phyloP scores from a whole-genome alignment of 1,284 basidiomycete genomes.

The Apiotrichum mycotoxinovorans region DNA sequence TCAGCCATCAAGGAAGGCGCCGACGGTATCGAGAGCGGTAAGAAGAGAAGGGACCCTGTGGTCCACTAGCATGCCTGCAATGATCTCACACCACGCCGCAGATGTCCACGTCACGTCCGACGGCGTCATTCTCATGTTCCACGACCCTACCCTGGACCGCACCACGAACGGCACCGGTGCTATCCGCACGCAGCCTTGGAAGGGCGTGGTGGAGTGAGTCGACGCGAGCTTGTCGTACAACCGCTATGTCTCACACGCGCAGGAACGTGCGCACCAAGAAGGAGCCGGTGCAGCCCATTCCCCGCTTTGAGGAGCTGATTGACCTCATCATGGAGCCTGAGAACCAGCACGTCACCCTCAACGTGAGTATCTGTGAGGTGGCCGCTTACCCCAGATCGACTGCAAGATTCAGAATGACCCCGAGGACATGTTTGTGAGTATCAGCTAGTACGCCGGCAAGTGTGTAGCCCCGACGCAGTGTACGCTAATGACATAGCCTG shows the following conservation, averaged over 20 bases:
- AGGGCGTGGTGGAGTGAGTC: constrained; percentile 48
- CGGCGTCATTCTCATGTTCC: constrained; percentile 91
- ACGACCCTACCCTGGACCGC: constrained; percentile 68
- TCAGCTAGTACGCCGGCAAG: too few relatives aligned
- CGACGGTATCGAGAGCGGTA: constrained; percentile 81
- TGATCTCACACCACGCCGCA: constrained; percentile 46
- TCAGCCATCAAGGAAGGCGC: constrained; percentile 87
- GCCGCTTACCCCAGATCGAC: constrained; percentile 58
- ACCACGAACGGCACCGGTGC: constrained; percentile 57
- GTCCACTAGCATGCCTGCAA: too few relatives aligned
- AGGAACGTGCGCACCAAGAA: constrained; percentile 75
- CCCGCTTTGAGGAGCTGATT: constrained; percentile 79
- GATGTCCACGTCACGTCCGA: constrained; percentile 95
- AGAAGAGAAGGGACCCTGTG: too few relatives aligned
- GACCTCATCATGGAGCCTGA: constrained; percentile 67
- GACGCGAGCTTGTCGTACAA: too few relatives aligned
- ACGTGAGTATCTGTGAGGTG: constrained; percentile 50
- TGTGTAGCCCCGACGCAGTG: too few relatives aligned
- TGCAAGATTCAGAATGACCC: constrained; percentile 94
- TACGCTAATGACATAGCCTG: constrained; percentile 43
- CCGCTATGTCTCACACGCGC: background rate
- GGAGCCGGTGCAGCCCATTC: constrained; percentile 78
- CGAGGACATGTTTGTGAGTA: constrained; percentile 66
- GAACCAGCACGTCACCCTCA: constrained; percentile 71
- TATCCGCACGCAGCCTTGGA: constrained; percentile 52